Base-by-base conservation (phyloP, 208 protist species). In the Acanthamoeba rhysodes region DNA sequence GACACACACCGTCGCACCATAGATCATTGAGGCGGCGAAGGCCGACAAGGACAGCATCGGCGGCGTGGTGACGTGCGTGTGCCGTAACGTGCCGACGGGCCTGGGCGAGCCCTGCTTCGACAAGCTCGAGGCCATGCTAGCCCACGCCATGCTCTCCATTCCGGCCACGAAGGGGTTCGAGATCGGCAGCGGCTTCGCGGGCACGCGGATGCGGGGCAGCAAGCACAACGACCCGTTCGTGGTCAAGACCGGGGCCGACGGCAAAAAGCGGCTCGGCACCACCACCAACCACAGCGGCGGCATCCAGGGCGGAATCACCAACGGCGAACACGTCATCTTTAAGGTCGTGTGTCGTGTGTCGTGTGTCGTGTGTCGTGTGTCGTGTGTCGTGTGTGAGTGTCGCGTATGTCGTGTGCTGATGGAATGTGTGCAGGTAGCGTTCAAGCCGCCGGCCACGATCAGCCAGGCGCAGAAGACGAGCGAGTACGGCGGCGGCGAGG, bases 371-470 rank as follows among this genome's bases (percentile, higher is more conserved):
- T n/a, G n/a, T n/a, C n/a, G n/a, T n/a, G n/a, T n/a, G n/a, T n/a
- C n/a, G n/a, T n/a, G n/a, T 22, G 62, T n/a, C 14, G 53, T 59
- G 53, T 59, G 16, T 59, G 18, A n/a, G n/a, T 59, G 59, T 34
- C 4, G 27, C 12, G 29, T 9, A 29, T 22, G 64, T 12, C 29
- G 9, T 22, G 22, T 32, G n/a, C 29, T 72, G 64, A 27, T 29
- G 62, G 27, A 29, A 27, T 14, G 62, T 14, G 16, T 78, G 45
- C 9, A 85, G 78, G 88, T 98, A 24, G 98, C 98, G 8, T 98
- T 98, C 95, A 98, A 98, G 95, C 97, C 98, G 32, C 97, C 98
- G 24, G 97, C 98, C 18, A 98, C 98, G 50, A 98, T 98, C 82
- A 96, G 97, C 50, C 66, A 96, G 85, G 97, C 72, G 45, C 97